phyloP scores from a whole-genome alignment of 2,329 filamentous ascomycete species.

The Fusarium penzigii region DNA sequence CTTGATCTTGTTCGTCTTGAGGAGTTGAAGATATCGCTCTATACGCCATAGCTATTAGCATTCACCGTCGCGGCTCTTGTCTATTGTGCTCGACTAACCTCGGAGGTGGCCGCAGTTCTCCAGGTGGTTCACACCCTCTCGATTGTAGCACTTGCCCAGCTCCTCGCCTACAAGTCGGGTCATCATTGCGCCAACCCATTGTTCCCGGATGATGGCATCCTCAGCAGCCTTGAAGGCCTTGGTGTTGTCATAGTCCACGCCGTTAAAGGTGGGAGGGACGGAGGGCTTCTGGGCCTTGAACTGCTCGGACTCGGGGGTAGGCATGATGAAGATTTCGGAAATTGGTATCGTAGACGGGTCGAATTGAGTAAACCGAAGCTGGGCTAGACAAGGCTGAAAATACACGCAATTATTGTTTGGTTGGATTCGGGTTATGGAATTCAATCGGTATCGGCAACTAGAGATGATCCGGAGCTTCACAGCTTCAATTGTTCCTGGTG shows the following conservation, averaged over 20 bases:
- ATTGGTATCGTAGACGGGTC: constrained; percentile 10
- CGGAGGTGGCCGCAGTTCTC: constrained; percentile 82
- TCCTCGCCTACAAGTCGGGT: constrained; percentile 78
- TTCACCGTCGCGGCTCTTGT: neutral
- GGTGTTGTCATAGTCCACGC: constrained; percentile 84
- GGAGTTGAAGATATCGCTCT: constrained; percentile 79
- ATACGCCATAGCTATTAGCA: constrained; percentile 4
- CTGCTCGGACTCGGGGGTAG: constrained; percentile 77
- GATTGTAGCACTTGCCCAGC: constrained; percentile 81
- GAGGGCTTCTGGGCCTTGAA: constrained; percentile 84
- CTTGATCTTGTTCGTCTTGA: constrained; percentile 75
- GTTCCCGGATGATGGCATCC: constrained; percentile 79
- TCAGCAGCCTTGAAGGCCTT: constrained; percentile 79
- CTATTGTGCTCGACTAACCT: constrained; percentile 58
- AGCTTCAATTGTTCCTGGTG: constrained; percentile 31
- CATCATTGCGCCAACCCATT: constrained; percentile 92
- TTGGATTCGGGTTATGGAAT: constrained; percentile 7
- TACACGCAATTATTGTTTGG: constrained; percentile 8
- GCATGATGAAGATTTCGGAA: constrained; percentile 54
- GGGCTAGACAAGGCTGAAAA: constrained; percentile 3
- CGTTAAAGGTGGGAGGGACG: constrained; percentile 80
- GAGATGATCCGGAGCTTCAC: constrained; percentile 17
- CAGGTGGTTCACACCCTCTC: constrained; percentile 83
- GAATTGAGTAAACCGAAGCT: constrained; percentile 11
- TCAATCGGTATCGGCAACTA: constrained; percentile 28